Base-by-base conservation (phyloP, 1,284 basidiomycete species). In the Cystobasidium pallidum region DNA sequence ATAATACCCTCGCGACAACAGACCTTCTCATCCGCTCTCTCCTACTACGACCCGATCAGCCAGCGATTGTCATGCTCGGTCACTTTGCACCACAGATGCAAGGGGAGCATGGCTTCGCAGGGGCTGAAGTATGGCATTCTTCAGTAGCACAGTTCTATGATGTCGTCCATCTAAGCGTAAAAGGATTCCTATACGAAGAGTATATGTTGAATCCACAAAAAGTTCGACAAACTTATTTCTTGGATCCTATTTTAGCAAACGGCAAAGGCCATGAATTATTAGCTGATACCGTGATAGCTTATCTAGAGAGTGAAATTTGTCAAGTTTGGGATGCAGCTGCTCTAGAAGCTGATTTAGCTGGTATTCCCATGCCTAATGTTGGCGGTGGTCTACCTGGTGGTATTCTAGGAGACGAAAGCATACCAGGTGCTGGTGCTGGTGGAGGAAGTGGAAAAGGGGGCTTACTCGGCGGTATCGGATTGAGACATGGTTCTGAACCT, bases 71-170 rank as follows among this genome's bases (percentile, higher is more conserved):
- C 78, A 86, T 96, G 73, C 87, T 97, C 28, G 94, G 94, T 2
- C 93, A 96, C 82, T 96, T 96, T 79, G 87, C 87, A 72, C 90
- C 92, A 0, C 91, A 97, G 78, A 80, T 89, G 1, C 90, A 93
- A 78, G 84, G 86, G 63, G 83, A 86, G 47, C 84, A 91, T 77
- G 92, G 92, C 1, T 94, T 91, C 79, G 87, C 87, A 4, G 92
- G 94, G 1, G 90, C 92, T 1, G 93, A 95, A 78, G 87, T 91
- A 76, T 87, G 88, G 84, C 94, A 97, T 81, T 88, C 86, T 75
- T 83, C 90, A 65, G 92, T 96, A 2, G 91, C 94, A 0, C 92
- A 94, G 79, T 96, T 93, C 82, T 97, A 97, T 83, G 94, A 97
- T 79, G 86, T 96, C 34, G 92, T 94, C 0, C 91, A 96, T 80